Percentiles rank a stretch among this genome's conserved stretches.
Conservation (phyloP, 139 green algal genomes). For the Astrephomene gubernaculifera region DNA sequence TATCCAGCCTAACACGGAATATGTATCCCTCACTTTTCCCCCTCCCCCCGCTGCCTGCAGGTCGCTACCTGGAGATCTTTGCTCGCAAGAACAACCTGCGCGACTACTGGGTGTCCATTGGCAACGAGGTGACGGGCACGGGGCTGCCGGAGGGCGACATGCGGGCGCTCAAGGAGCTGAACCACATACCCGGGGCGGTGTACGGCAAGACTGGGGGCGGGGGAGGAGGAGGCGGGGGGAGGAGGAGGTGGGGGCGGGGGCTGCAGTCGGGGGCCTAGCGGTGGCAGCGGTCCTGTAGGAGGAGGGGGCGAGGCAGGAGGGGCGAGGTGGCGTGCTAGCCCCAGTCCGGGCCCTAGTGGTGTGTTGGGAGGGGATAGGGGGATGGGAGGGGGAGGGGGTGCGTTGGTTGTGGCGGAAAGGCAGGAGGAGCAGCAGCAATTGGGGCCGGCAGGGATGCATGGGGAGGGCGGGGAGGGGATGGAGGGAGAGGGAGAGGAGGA, state of each 20-base stretch:
- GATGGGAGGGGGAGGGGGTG: too few relatives aligned
- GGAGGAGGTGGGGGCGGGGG: neutral
- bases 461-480: too few relatives aligned
- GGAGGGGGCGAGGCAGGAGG: neutral
- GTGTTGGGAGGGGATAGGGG: too few relatives aligned
- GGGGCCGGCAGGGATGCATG: too few relatives aligned
- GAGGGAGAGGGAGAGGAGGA: too few relatives aligned
- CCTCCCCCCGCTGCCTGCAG: constrained; percentile 47
- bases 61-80: constrained; percentile 94
- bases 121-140: constrained; percentile 93
- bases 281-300: neutral
- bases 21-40: too few relatives aligned
- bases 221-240: neutral
- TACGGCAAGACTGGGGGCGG: constrained; percentile 52
- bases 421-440: too few relatives aligned
- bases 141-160: constrained; percentile 65
- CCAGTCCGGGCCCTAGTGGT: too few relatives aligned
- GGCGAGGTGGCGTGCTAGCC: too few relatives aligned
- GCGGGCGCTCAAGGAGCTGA: constrained; percentile 29
- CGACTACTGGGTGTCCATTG: constrained; percentile 92
- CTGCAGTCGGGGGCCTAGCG: neutral
- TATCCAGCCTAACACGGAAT: too few relatives aligned
- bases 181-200: constrained; percentile 60
- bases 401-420: too few relatives aligned
- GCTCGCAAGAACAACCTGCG: constrained; percentile 95